A percentile compares a stretch with the other conserved stretches of the same genome.
phyloP scores from a whole-genome alignment of 345 rosid genomes.

The rapeseed (Brassica napus) region Da-Ae NC_063447.1:51115001-51115500 shows the following conservation, averaged over 20 bases:
- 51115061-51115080: not conserved
- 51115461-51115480: not conserved
- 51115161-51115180: not conserved
- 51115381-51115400: not conserved
- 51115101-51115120: not conserved
- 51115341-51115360: too few relatives aligned
- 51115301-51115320: not conserved
- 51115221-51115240: not conserved
- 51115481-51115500: too few relatives aligned
- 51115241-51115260: not conserved
- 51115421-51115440: not conserved
- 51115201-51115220: not conserved
- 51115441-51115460: not conserved
- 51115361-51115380: too few relatives aligned
- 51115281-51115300: not conserved
- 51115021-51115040: not conserved
- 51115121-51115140: not conserved
- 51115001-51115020: not conserved
- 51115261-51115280: not conserved
- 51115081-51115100: not conserved
- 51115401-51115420: not conserved
- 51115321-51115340: not conserved
- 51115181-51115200: not conserved
- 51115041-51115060: not conserved
- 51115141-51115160: not conserved